A percentile compares a stretch with the other conserved stretches of the same genome.
Conservation (phyloP, 225 moss, liverwort and hornwort genomes). For the Thuidium tamariscinum region DNA sequence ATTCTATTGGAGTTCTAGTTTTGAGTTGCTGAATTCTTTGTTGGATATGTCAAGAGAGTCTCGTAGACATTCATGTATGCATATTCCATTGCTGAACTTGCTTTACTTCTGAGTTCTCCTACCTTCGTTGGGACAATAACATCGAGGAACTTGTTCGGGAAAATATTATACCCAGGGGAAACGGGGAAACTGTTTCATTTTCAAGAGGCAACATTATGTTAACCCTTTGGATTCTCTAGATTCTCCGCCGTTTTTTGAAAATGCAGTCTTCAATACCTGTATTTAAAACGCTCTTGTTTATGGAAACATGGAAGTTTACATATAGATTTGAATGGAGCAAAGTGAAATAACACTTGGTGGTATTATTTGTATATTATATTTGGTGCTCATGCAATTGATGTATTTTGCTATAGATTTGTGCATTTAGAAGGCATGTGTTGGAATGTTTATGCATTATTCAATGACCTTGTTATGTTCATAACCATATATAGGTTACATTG, state of each 20-base stretch:
- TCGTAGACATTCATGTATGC: neutral
- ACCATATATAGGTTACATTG: neutral
- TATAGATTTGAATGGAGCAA: neutral
- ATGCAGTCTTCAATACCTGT: neutral
- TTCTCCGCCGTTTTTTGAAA: neutral
- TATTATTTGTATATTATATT: neutral
- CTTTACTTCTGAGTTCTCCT: neutral
- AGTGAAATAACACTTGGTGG: neutral
- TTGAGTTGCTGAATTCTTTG: neutral
- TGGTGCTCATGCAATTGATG: too few species aligned
- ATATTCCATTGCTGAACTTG: neutral
- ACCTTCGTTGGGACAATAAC: neutral
- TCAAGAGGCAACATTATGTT: neutral
- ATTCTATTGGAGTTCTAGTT: neutral
- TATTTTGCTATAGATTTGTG: neutral
- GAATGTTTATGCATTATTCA: neutral
- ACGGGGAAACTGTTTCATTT: neutral
- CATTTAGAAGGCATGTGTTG: neutral
- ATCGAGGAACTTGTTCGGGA: neutral
- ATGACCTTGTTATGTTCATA: neutral
- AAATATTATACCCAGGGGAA: neutral
- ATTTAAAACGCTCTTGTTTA: neutral
- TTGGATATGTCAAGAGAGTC: neutral
- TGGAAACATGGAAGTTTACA: neutral
- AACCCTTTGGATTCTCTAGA: neutral